A percentile compares a stretch with the other conserved stretches of the same genome.
Conservation (phyloP, 2,329 filamentous ascomycete genomes). For the Hymenoscyphus infarciens region DNA sequence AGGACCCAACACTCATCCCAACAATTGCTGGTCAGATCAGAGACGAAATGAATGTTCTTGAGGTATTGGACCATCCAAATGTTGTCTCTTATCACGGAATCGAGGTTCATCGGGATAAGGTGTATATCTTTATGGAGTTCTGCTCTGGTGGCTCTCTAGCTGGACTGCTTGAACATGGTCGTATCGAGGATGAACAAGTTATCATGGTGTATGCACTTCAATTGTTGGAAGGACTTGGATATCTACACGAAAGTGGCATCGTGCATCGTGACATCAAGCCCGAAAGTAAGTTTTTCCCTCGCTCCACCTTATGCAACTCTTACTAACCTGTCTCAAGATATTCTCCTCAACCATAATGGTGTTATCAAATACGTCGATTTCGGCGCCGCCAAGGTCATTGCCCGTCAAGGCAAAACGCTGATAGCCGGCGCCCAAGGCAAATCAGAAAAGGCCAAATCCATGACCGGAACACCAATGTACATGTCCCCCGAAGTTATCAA, state of each 20-base stretch:
- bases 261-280: slow-evolving; percentile 98
- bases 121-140: slow-evolving; percentile 99
- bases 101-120: slow-evolving; percentile 95
- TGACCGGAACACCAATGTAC: slow-evolving; percentile 99
- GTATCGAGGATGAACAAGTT: slow-evolving; percentile 96
- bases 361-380: slow-evolving; percentile 99
- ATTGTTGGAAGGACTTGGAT: slow-evolving; percentile 87
- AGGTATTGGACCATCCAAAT: slow-evolving; percentile 94
- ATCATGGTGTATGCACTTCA: slow-evolving; percentile 96
- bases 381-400: slow-evolving; percentile 94
- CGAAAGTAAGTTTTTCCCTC: slow-evolving; percentile 63
- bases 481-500: slow-evolving; percentile 99
- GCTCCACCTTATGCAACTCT: background rate
- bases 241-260: slow-evolving; percentile 87
- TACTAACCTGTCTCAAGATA: slow-evolving; percentile 53
- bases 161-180: slow-evolving; percentile 84
- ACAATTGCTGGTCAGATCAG: slow-evolving; percentile 90
- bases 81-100: slow-evolving; percentile 98
- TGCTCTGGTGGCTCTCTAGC: slow-evolving; percentile 93
- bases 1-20: slow-evolving; percentile 94
- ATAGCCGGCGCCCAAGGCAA: slow-evolving; percentile 55
- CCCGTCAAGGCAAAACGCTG: slow-evolving; percentile 85
- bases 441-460: slow-evolving; percentile 66
- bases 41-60: slow-evolving; percentile 95
- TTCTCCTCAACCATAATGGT: slow-evolving; percentile 93